Evolutionary conservation across 371 early-diverging fungal species (phyloP).

Genomic region (Mucor plumbeus): DNA sequence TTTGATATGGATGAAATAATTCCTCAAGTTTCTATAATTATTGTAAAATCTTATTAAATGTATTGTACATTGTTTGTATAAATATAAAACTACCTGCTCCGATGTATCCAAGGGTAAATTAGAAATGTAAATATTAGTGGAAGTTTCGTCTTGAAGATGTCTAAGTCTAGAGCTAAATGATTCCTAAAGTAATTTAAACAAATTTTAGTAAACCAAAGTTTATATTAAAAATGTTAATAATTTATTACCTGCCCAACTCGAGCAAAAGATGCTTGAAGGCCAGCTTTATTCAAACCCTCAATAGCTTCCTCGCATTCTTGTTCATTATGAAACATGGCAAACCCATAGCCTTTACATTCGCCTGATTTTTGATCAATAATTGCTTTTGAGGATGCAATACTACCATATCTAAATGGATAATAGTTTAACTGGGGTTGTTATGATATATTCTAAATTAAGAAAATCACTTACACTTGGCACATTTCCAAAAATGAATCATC

Average conservation of each 20-base stretch:
- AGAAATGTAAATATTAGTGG: slow-evolving; percentile 85
- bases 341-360: slow-evolving; percentile 91
- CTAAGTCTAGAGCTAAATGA: slow-evolving; percentile 76
- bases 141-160: slow-evolving; percentile 75
- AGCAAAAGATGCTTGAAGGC: slow-evolving; percentile 79
- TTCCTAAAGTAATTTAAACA: slow-evolving; percentile 37
- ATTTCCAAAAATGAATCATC: slow-evolving; percentile 74
- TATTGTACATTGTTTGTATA: too few species aligned
- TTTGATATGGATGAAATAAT: slow-evolving; percentile 65
- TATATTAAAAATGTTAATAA: too few species aligned
- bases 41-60: too few species aligned
- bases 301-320: slow-evolving; percentile 72
- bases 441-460: neutral
- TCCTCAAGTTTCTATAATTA: slow-evolving; percentile 46
- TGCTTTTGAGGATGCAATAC: slow-evolving; percentile 81
- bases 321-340: slow-evolving; percentile 83
- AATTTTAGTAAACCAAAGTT: too few species aligned
- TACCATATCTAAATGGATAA: slow-evolving; percentile 64
- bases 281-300: slow-evolving; percentile 62
- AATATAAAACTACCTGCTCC: slow-evolving; percentile 51
- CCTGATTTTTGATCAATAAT: slow-evolving; percentile 80
- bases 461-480: slow-evolving; percentile 48
- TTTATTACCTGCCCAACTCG: slow-evolving; percentile 51
- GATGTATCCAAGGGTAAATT: slow-evolving; percentile 77
- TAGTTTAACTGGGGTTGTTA: neutral